Percentiles rank a stretch among this genome's conserved stretches.
Conservation (phyloP, 108 stramenopile genomes). For the Conticribra weissflogii region DNA sequence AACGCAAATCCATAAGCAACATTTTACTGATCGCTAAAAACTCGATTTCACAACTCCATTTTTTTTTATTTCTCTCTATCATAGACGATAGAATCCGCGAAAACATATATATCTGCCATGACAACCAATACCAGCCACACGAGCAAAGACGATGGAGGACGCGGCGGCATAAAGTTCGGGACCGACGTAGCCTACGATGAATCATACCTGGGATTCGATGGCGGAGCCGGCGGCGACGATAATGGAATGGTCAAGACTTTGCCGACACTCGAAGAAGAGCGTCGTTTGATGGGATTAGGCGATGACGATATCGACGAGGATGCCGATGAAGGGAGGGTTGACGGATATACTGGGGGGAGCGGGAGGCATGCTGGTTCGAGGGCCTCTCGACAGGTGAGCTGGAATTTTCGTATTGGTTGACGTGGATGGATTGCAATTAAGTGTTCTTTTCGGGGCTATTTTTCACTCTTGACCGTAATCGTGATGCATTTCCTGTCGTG, state of each 20-base stretch:
- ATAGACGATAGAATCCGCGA: too few relatives aligned
- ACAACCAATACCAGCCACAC: background rate
- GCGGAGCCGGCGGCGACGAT: slow-evolving; percentile 3
- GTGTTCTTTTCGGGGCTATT: too few relatives aligned
- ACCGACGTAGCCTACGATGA: slow-evolving; percentile 59
- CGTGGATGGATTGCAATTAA: too few relatives aligned
- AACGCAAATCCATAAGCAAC: too few relatives aligned
- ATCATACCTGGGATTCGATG: slow-evolving; percentile 43
- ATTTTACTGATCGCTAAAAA: slow-evolving; percentile 5
- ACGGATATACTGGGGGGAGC: background rate
- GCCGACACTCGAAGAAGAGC: slow-evolving; percentile 57
- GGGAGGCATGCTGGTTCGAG: slow-evolving; percentile 34
- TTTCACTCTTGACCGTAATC: too few relatives aligned
- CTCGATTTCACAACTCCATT: too few relatives aligned
- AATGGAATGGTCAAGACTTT: slow-evolving; percentile 49
- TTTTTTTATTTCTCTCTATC: too few relatives aligned
- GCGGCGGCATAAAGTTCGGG: slow-evolving; percentile 65
- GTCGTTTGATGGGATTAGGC: slow-evolving; percentile 21
- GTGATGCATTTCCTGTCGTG: too few relatives aligned
- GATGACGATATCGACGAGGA: slow-evolving; percentile 42
- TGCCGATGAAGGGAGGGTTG: slow-evolving; percentile 42
- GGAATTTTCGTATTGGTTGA: too few relatives aligned
- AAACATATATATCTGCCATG: background rate
- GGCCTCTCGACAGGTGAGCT: too few relatives aligned
- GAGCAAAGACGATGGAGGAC: slow-evolving; percentile 33